Percentiles rank a stretch among this genome's conserved stretches.
These are phyloP conservation scores for Crucibulum laeve DNA, from an alignment of 768 basidiomycete genomes.

Conservation along the genomic window DNA sequence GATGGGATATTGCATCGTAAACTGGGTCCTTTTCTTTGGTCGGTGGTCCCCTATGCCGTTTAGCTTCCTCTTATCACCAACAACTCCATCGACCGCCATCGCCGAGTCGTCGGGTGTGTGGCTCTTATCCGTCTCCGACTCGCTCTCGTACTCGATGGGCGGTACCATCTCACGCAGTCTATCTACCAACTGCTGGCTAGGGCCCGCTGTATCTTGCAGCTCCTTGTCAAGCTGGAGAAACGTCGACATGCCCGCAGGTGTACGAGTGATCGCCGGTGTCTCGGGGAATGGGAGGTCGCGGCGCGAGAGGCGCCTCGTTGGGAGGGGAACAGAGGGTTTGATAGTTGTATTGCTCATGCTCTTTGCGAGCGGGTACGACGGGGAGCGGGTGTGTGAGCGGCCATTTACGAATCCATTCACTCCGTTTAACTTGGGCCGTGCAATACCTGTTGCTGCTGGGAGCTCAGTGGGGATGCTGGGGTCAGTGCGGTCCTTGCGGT, in stretches of 20 bases:
- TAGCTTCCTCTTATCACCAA: constrained; percentile 66
- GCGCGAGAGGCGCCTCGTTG: constrained; percentile 14
- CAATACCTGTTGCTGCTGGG: constrained; percentile 23
- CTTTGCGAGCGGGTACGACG: constrained; percentile 21
- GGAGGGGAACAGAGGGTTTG: constrained; percentile 20
- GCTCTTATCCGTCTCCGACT: constrained; percentile 22
- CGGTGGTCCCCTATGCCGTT: constrained; percentile 36
- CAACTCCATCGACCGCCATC: constrained; percentile 24
- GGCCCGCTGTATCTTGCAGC: constrained; percentile 24
- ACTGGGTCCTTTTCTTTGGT: constrained; percentile 61
- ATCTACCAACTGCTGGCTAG: constrained; percentile 16
- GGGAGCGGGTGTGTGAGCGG: constrained; percentile 32
- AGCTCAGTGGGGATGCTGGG: constrained; percentile 55
- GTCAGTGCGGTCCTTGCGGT: constrained; percentile 77
- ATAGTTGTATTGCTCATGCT: constrained; percentile 15
- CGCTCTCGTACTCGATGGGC: constrained; percentile 29
- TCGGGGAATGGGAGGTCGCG: constrained; percentile 58
- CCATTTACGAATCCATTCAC: constrained; percentile 38
- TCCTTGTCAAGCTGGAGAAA: constrained; percentile 60
- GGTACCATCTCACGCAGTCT: constrained; percentile 32
- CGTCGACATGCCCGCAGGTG: constrained; percentile 66
- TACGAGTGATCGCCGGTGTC: constrained; percentile 63
- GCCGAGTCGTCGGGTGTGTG: constrained; percentile 14
- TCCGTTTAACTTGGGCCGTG: constrained; percentile 34
- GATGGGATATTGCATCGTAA: constrained; percentile 33